Percentiles rank a stretch among this genome's conserved stretches.
phyloP scores from a whole-genome alignment of 1,139 yeast genomes.

The Scheffersomyces stambukii region DNA sequence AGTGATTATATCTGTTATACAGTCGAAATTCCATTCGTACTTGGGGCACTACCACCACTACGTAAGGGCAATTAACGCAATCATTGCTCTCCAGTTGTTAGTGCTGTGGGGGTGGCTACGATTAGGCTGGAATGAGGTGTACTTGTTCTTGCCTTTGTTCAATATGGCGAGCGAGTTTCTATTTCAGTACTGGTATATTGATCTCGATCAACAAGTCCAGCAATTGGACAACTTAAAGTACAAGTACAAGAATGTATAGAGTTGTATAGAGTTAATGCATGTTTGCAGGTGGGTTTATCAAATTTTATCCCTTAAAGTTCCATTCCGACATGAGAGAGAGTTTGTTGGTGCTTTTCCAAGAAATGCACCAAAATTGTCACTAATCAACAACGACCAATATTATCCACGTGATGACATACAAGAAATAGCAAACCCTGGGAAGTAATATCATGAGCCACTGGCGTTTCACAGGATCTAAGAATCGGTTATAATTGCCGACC shows the following conservation, averaged over 20 bases:
- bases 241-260: constrained; percentile 21
- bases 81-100: constrained; percentile 8
- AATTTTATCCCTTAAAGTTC: no score
- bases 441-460: no score
- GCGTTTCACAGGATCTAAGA: no score
- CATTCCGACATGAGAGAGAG: no score
- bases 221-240: constrained; percentile 15
- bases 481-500: no score
- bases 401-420: no score
- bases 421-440: no score
- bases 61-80: constrained; percentile 4
- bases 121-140: constrained; percentile 1
- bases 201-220: constrained; percentile 11
- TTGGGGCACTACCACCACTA: constrained; percentile 1
- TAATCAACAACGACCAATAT: no score
- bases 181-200: constrained; percentile 12
- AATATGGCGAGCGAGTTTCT: constrained; percentile 12
- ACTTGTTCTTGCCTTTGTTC: constrained; percentile 15
- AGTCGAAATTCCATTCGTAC: constrained; percentile 2
- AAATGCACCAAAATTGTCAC: no score
- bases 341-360: no score
- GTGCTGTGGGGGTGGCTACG: constrained; percentile 2
- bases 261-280: no score
- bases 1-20: constrained; percentile 4
- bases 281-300: no score